Base-by-base conservation (phyloP, 176 grass and related monocot species). In the Carex scoparia region DNA sequence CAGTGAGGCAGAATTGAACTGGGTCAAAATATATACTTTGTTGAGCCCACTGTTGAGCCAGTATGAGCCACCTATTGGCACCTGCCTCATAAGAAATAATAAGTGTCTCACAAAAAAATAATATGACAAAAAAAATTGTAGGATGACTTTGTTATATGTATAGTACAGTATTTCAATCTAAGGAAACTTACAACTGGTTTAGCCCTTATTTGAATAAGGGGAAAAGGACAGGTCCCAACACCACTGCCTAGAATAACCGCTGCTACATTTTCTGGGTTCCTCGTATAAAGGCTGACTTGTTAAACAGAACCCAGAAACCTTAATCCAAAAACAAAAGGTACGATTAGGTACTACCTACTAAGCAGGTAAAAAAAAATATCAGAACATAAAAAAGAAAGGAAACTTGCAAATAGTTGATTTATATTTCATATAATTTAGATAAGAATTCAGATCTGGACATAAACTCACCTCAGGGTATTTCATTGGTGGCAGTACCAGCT, bases 11-110 rank as follows among this genome's bases (percentile, higher is more conserved):
- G 92, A 98, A 83, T 98, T 98, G 89, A 94, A 98, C 84, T 98
- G 95, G 32, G 95, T 94, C 73, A 94, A 91, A 69, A 98, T 77
- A 61, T 98, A 94, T 4, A 98, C 82, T 89, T 94, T 98, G 81
- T 94, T 98, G 84, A 94, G 86, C 67, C 89, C 89, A 59, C 95
- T 98, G 69, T 98, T 98, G 18, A 98, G 79, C 82, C 91, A 88
- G 74, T 94, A 94, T 35, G 89, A 84, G 12, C 95, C 92, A 10
- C 92, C 95, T 79, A 97, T 97, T 5, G 95, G 91, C 68, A 94
- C 95, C 95, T 92, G 72, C 40, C 54, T 27, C 61, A 15, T 3
- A 9, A 46, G 7, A 4, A 46, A 8, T 1, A 46, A 46, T 9
- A 40, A 40, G 44, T 46, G 5, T 8, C 44, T 8, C 44, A 46